Evolutionary conservation across 257 asterid genomes (phyloP).

Genomic region (Fraxinus anomala): DNA sequence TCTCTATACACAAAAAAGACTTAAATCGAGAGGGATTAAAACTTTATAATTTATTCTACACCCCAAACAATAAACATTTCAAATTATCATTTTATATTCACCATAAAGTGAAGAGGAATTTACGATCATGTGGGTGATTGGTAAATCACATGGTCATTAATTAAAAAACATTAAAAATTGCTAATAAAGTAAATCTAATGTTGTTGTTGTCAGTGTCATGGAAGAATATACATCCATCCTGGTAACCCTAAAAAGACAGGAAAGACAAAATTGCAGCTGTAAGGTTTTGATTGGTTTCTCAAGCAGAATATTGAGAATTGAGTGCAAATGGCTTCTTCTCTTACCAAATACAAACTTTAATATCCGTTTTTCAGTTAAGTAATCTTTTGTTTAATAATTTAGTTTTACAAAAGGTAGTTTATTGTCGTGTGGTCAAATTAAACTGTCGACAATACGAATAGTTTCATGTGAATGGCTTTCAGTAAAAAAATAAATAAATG

Average conservation of each 20-base stretch:
- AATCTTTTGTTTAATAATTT: not conserved
- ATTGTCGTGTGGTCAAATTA: not conserved
- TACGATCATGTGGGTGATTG: slow-evolving; percentile 49
- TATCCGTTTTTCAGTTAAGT: not conserved
- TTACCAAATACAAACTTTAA: not conserved
- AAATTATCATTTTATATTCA: slow-evolving; percentile 8
- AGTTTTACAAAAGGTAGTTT: not conserved
- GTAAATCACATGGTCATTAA: slow-evolving; percentile 52
- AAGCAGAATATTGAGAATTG: slow-evolving; percentile 16
- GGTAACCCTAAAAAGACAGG: slow-evolving; percentile 39
- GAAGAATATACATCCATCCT: slow-evolving; percentile 44
- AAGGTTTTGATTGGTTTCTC: slow-evolving; percentile 41
- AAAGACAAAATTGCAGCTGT: slow-evolving; percentile 42
- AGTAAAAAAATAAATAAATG: too few relatives aligned
- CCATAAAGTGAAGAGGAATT: slow-evolving; percentile 29
- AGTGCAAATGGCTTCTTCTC: not conserved
- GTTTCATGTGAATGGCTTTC: not conserved
- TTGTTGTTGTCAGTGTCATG: slow-evolving; percentile 40
- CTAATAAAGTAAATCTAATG: slow-evolving; percentile 11
- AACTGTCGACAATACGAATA: not conserved
- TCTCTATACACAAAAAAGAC: too few relatives aligned
- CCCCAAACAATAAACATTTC: not conserved
- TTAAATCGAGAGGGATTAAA: too few relatives aligned
- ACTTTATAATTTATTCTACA: not conserved
- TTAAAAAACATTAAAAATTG: slow-evolving; percentile 26